phyloP scores from a whole-genome alignment of 2,329 filamentous ascomycete genomes.

The Venturia nashicola region DNA sequence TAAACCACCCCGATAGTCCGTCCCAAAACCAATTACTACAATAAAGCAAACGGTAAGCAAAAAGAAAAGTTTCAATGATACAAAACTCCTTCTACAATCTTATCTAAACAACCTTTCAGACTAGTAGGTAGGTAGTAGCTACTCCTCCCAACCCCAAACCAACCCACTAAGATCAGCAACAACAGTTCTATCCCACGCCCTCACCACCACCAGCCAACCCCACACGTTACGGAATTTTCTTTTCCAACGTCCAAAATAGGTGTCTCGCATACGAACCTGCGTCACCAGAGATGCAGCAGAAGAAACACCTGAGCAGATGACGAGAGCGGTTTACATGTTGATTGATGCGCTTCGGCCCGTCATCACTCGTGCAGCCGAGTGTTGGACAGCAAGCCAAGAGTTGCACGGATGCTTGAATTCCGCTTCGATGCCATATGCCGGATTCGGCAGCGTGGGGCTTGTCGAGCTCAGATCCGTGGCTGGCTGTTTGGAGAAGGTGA shows the following conservation, averaged over 20 bases:
- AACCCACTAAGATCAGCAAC: no score
- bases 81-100: no score
- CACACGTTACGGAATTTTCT: background rate
- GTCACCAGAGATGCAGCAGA: background rate
- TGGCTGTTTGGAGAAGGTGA: background rate
- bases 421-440: background rate
- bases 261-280: background rate
- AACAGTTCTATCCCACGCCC: no score
- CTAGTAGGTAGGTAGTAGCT: no score
- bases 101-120: no score
- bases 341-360: background rate
- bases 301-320: background rate
- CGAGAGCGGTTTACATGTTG: background rate
- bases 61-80: no score
- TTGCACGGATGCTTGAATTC: background rate
- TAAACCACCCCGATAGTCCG: no score
- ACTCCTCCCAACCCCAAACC: no score
- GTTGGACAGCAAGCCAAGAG: background rate
- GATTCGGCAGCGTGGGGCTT: background rate
- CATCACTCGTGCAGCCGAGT: no score
- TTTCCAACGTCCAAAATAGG: background rate
- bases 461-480: background rate
- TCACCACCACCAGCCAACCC: no score
- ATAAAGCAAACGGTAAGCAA: no score
- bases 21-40: no score